These are phyloP conservation scores for Ophiorrhiza pumila DNA, from an alignment of 257 asterid species.

Conservation along the genomic window DNA sequence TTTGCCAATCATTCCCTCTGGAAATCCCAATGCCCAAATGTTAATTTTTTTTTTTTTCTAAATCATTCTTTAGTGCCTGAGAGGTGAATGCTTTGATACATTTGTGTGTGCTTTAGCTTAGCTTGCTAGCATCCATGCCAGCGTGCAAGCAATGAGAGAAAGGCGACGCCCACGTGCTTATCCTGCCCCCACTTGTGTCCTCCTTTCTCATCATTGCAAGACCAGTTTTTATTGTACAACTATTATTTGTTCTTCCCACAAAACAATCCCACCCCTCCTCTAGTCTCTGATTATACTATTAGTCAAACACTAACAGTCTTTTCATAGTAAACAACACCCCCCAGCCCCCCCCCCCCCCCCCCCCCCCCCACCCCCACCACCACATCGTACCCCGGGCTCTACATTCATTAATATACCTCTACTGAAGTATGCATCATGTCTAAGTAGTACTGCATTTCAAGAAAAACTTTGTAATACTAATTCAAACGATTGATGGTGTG, in stretches of 20 bases:
- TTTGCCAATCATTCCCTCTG: slow-evolving; percentile 43
- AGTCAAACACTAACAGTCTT: slow-evolving; percentile 25
- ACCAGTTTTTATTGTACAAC: slow-evolving; percentile 20
- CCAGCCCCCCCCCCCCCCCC: too few species aligned
- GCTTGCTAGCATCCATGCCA: slow-evolving; percentile 40
- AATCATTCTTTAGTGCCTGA: too few species aligned
- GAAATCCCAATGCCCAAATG: slow-evolving; percentile 24
- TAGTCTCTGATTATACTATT: slow-evolving; percentile 30
- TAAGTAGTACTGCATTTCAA: background rate
- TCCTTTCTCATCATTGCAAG: slow-evolving; percentile 59
- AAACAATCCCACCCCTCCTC: too few species aligned
- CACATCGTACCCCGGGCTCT: slow-evolving; percentile 40
- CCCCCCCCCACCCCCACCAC: too few species aligned
- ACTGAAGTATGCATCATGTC: too few species aligned
- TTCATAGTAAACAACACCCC: too few species aligned
- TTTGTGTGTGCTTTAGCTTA: background rate
- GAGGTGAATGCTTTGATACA: background rate
- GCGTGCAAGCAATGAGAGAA: slow-evolving; percentile 70
- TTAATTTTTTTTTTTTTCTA: too few species aligned
- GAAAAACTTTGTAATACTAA: too few species aligned
- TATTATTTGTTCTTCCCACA: slow-evolving; percentile 16
- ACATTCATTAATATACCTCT: slow-evolving; percentile 2
- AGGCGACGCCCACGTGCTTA: slow-evolving; percentile 71
- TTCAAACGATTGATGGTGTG: too few species aligned
- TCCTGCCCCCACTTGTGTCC: slow-evolving; percentile 51